phyloP scores from a whole-genome alignment of 148 eudicot species.

The Silene latifolia region DNA sequence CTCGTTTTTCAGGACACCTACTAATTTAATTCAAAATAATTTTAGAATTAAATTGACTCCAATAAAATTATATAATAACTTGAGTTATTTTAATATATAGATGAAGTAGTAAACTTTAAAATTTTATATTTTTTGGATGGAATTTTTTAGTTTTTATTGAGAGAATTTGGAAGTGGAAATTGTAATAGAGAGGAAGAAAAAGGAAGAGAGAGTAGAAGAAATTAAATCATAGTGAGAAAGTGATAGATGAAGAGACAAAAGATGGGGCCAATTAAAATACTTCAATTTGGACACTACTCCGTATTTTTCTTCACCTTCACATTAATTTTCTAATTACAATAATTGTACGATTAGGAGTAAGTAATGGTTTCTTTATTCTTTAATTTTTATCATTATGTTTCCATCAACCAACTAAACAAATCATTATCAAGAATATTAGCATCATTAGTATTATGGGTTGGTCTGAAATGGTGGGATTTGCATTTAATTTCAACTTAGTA shows the following conservation, averaged over 20 bases:
- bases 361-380: slow-evolving; percentile 27
- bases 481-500: too few relatives aligned
- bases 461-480: too few relatives aligned
- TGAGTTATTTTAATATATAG: neutral
- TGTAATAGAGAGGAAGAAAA: neutral
- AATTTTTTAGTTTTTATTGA: neutral
- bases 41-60: slow-evolving; percentile 16
- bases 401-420: slow-evolving; percentile 31
- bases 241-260: slow-evolving; percentile 30
- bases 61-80: too few relatives aligned
- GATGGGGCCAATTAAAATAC: slow-evolving; percentile 47
- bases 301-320: slow-evolving; percentile 33
- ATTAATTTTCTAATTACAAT: slow-evolving; percentile 16
- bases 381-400: slow-evolving; percentile 37
- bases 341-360: slow-evolving; percentile 37
- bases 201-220: neutral
- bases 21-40: slow-evolving; percentile 30
- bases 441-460: too few relatives aligned
- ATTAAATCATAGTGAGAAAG: slow-evolving; percentile 32
- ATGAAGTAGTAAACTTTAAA: too few relatives aligned
- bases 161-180: neutral
- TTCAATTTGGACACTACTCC: slow-evolving; percentile 37
- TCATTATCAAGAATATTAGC: slow-evolving; percentile 40
- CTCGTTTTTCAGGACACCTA: neutral
- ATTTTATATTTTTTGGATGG: too few relatives aligned